Evolutionary conservation across 2,329 filamentous ascomycete species (phyloP).

Genomic region (Stemphylium lycopersici): DNA sequence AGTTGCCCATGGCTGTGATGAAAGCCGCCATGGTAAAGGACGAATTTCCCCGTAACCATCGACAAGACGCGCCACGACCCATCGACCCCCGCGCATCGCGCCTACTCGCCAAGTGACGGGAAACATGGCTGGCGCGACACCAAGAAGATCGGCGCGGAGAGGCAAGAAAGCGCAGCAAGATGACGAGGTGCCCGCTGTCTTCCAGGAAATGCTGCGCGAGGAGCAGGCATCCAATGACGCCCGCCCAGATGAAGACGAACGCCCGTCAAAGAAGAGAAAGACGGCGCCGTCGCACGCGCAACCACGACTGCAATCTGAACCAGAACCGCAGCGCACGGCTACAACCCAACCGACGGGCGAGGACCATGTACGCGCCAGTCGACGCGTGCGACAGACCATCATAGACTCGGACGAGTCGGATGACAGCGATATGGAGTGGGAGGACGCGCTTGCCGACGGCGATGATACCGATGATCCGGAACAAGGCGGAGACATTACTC

Average conservation of each 20-base stretch:
- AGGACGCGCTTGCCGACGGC: slow-evolving; percentile 54
- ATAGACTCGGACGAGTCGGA: slow-evolving; percentile 61
- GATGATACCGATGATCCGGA: slow-evolving; percentile 37
- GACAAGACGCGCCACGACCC: not conserved
- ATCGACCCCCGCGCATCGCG: slow-evolving; percentile 1
- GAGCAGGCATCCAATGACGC: slow-evolving; percentile 42
- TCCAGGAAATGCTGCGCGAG: slow-evolving; percentile 55
- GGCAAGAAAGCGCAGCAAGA: slow-evolving; percentile 27
- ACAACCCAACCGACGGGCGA: slow-evolving; percentile 9
- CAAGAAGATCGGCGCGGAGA: slow-evolving; percentile 35
- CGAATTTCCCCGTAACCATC: not conserved
- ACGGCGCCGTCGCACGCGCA: slow-evolving; percentile 18
- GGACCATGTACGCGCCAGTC: slow-evolving; percentile 5
- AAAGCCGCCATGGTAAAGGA: not conserved
- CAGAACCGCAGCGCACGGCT: not conserved
- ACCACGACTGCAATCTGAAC: not conserved
- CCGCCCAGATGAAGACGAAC: slow-evolving; percentile 37
- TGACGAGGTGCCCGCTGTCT: slow-evolving; percentile 50
- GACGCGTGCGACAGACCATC: slow-evolving; percentile 49
- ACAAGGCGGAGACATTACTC: slow-evolving; percentile 28
- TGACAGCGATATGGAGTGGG: slow-evolving; percentile 66
- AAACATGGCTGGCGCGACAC: slow-evolving; percentile 36
- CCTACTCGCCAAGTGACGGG: slow-evolving; percentile 1
- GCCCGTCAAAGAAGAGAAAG: slow-evolving; percentile 49
- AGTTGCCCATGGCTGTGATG: not conserved